Base-by-base conservation (phyloP, 768 basidiomycete species). In the Boletus edulis region DNA sequence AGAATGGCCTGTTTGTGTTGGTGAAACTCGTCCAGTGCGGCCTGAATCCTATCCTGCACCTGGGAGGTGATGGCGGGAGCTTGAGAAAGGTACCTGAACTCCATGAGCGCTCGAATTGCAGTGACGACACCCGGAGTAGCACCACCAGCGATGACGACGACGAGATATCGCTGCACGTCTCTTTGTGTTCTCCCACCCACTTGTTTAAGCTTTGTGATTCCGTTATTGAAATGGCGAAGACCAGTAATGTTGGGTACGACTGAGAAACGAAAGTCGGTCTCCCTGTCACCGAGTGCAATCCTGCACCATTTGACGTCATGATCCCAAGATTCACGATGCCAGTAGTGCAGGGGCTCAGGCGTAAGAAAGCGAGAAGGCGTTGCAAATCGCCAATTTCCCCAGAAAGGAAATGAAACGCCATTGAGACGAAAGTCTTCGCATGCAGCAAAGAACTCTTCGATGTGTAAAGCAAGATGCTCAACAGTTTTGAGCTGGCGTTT, bases 201-300 rank as follows among this genome's bases (percentile, higher is more conserved):
- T 55, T 79, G 77, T 44, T 77, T 78, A 12, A 78, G 52, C 11
- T 60, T 58, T 4, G 69, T 75, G n/a, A 79, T 73, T 0, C 77
- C 74, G 9, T 72, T 63, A 11, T 58, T 55, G 48, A 77, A 79
- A 37, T 76, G 75, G 29, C 66, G 61, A 56, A 68, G 71, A 5
- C 74, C 74, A 14, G 41, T 56, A n/a, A 51, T 24, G 9, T 22
- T 27, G 0, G 32, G 54, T 15, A 56, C 10, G 5, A 59, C n/a
- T 4, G 47, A 56, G 17, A 54, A 62, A 4, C 24, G 6, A n/a
- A 56, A 59, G 29, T 58, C 46, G 1, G 51, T 34, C 46, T 72
- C 51, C 6, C 14, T 4, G 7, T 37, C 27, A 5, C 51, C 35
- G 7, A 52, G 51, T 3, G 35, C 43, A 7, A 5, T 0, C n/a